These are phyloP conservation scores for Auriscalpium vulgare DNA, from an alignment of 768 basidiomycete genomes.

Conservation along the genomic window DNA sequence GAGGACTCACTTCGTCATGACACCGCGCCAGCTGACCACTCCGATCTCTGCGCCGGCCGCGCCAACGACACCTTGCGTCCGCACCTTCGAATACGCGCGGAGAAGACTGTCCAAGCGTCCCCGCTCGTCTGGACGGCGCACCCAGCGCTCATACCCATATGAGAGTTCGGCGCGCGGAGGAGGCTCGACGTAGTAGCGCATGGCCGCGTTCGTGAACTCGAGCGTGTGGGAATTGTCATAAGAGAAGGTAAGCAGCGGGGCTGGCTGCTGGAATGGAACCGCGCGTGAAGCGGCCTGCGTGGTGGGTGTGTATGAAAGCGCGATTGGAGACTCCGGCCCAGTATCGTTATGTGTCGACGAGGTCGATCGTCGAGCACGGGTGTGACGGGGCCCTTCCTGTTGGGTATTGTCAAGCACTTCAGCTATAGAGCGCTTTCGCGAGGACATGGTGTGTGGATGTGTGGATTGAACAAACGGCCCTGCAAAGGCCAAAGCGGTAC, in stretches of 20 bases:
- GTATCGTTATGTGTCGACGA: too few relatives aligned
- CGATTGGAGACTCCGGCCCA: too few relatives aligned
- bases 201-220: constrained; percentile 57
- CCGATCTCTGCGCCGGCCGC: constrained; percentile 37
- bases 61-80: constrained; percentile 22
- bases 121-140: constrained; percentile 52
- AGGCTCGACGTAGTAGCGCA: constrained; percentile 66
- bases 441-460: too few relatives aligned
- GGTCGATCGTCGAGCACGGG: too few relatives aligned
- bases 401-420: too few relatives aligned
- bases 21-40: constrained; percentile 70
- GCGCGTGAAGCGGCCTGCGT: constrained; percentile 9
- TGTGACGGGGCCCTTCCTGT: too few relatives aligned
- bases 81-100: constrained; percentile 41
- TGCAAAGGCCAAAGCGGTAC: too few relatives aligned
- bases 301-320: constrained; percentile 16
- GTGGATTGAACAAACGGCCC: too few relatives aligned
- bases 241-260: constrained; percentile 63
- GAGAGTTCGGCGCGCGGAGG: constrained; percentile 57
- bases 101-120: constrained; percentile 66
- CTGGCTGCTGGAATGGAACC: constrained; percentile 61
- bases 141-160: constrained; percentile 70
- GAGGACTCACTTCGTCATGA: constrained; percentile 68
- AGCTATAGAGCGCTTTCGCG: too few relatives aligned
- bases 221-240: constrained; percentile 49